phyloP scores from a whole-genome alignment of 352 stramenopile genomes.

The Phytopythium helicoides region DNA sequence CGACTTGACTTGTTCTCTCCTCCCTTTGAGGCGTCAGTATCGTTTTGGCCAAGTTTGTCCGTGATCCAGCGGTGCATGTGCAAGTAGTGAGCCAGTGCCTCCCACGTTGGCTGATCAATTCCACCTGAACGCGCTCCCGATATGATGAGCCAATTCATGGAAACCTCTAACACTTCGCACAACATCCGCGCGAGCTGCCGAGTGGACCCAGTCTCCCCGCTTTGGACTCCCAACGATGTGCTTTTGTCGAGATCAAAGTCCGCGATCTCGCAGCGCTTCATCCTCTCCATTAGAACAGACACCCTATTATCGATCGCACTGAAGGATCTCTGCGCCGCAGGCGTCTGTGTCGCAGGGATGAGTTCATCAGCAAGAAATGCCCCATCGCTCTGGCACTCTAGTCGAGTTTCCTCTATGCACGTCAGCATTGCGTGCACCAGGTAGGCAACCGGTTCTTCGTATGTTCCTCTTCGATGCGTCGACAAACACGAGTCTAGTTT shows the following conservation, averaged over 20 bases:
- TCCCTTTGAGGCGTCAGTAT: slow-evolving; percentile 6
- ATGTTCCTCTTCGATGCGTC: slow-evolving; percentile 20
- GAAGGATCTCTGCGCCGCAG: slow-evolving; percentile 14
- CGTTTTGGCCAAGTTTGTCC: slow-evolving; percentile 8
- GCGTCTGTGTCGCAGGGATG: slow-evolving; percentile 32
- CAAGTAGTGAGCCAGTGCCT: slow-evolving; percentile 20
- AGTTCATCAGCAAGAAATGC: slow-evolving; percentile 34
- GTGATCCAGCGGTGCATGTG: slow-evolving; percentile 35
- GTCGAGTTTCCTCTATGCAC: slow-evolving; percentile 24
- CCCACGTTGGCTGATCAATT: slow-evolving; percentile 18
- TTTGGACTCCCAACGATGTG: slow-evolving; percentile 26
- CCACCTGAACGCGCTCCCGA: slow-evolving; percentile 1
- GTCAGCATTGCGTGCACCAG: slow-evolving; percentile 36
- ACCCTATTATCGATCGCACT: slow-evolving; percentile 24
- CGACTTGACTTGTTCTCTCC: background rate
- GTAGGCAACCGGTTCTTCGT: slow-evolving; percentile 42
- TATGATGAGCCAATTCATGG: slow-evolving; percentile 36
- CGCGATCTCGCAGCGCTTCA: slow-evolving; percentile 40
- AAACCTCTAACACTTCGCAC: slow-evolving; percentile 31
- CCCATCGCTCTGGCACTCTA: slow-evolving; percentile 14
- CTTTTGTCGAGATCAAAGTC: slow-evolving; percentile 56
- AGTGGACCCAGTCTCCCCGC: slow-evolving; percentile 25
- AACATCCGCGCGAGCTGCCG: slow-evolving; percentile 24
- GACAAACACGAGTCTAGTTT: slow-evolving; percentile 39
- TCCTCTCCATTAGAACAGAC: slow-evolving; percentile 34